phyloP scores from a whole-genome alignment of 1,284 basidiomycete species.

The Trichosporon faecale region DNA sequence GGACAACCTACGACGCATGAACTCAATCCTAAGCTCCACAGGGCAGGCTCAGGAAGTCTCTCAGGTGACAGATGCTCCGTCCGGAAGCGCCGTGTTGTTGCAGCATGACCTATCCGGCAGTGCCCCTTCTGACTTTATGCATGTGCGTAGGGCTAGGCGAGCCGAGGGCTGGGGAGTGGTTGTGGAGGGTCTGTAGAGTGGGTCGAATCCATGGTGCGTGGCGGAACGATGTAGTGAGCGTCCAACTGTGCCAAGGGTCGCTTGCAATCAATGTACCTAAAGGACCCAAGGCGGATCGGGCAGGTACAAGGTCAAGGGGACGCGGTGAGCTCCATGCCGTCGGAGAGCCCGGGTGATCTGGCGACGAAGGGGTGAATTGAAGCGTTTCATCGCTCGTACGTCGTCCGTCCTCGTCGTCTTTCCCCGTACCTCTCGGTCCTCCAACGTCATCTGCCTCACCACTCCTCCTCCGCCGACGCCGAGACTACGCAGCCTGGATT shows the following conservation, averaged over 20 bases:
- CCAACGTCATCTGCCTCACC: not conserved
- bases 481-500: not conserved
- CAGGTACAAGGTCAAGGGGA: not conserved
- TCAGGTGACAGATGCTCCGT: not conserved
- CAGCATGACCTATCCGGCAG: not conserved
- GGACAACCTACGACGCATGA: not conserved
- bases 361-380: not conserved
- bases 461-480: not conserved
- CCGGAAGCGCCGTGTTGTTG: not conserved
- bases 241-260: not conserved
- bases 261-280: not conserved
- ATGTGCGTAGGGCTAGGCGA: not conserved
- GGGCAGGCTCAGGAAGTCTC: not conserved
- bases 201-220: not conserved
- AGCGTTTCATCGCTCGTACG: not conserved
- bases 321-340: not conserved
- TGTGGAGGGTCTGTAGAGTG: not conserved
- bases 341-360: not conserved
- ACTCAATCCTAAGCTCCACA: not conserved
- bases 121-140: not conserved
- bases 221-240: not conserved
- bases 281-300: not conserved
- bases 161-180: not conserved
- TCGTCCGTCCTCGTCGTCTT: not conserved
- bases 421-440: not conserved